Percentiles rank a stretch among this genome's conserved stretches.
These are phyloP conservation scores for Vigna angularis DNA, from an alignment of 306 rosid species.

Conservation along the genomic window DNA sequence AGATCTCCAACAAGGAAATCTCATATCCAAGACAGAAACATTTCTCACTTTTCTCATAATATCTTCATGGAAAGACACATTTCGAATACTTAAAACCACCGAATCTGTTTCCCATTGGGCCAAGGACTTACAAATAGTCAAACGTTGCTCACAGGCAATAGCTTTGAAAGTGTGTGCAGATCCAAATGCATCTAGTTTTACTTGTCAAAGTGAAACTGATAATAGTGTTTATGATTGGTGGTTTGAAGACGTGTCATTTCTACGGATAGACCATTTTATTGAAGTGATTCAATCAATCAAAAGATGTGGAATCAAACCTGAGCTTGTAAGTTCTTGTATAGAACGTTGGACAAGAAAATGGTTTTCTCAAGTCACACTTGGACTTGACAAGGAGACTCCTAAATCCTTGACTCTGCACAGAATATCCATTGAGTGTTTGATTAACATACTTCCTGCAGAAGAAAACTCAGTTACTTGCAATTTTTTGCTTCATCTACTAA, in stretches of 20 bases:
- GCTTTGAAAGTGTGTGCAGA: slow-evolving; percentile 71
- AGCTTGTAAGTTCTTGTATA: slow-evolving; percentile 70
- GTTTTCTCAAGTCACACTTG: slow-evolving; percentile 57
- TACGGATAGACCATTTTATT: slow-evolving; percentile 78
- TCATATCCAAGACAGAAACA: slow-evolving; percentile 68
- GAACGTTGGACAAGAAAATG: slow-evolving; percentile 69
- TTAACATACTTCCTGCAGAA: slow-evolving; percentile 63
- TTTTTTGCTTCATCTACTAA: slow-evolving; percentile 74
- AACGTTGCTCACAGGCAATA: slow-evolving; percentile 68
- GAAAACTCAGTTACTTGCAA: slow-evolving; percentile 72
- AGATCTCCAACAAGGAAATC: slow-evolving; percentile 69
- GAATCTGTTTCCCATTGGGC: slow-evolving; percentile 75
- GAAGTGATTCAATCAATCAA: slow-evolving; percentile 68
- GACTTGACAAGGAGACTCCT: slow-evolving; percentile 41
- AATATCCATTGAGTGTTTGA: slow-evolving; percentile 71
- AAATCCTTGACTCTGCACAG: slow-evolving; percentile 44
- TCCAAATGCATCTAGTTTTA: slow-evolving; percentile 43
- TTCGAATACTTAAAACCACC: slow-evolving; percentile 67
- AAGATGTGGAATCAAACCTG: slow-evolving; percentile 58
- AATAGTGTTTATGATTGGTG: slow-evolving; percentile 59
- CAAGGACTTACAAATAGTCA: slow-evolving; percentile 59
- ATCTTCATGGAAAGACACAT: slow-evolving; percentile 83
- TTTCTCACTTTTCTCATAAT: slow-evolving; percentile 66
- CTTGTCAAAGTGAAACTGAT: slow-evolving; percentile 29
- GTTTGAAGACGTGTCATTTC: slow-evolving; percentile 67